Evolutionary conservation across 2,329 filamentous ascomycete species (phyloP), one percentile per base, ranked within the genome.

Genomic region (Ophiostoma piceae): DNA sequence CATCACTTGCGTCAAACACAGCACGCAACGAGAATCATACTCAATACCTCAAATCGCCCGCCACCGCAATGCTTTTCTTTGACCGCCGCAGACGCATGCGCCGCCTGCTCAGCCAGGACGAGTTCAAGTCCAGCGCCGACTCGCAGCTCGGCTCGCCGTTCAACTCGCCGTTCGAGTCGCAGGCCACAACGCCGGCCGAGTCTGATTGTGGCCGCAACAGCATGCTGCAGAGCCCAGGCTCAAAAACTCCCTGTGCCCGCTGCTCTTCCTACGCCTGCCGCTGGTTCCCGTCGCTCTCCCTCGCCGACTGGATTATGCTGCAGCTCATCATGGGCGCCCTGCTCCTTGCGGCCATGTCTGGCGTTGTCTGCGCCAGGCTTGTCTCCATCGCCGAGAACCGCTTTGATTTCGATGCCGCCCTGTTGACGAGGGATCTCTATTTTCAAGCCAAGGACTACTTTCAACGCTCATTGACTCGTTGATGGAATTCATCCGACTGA

Each of bases 251-350:
- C 51, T 57, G 51, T n/a, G 3, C 16, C 11, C 51, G 51, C 51
- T 57, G 51, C 51, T 57, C 51, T 3, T 57, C 51, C 4, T 57
- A 57, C 22, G 51, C 51, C n/a, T 57, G 51, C 51, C 22, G 51
- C 51, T 57, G 22, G 51, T 57, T 57, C 22, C 51, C 51, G 7
- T 22, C 51, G 51, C 51, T 57, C 22, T 26, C 51, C 8, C 51
- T 57, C 8, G 51, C 51, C 51, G 51, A 57, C 51, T 57, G 51
- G 51, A 11, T 57, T 22, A 6, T 57, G n/a, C 51, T 57, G 8
- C 51, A 57, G 51, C 51, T 57, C 51, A 26, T 57, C n/a, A 22
- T 57, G n/a, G n/a, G 51, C 12, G 51, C 51, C n/a, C 22, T 57
- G n/a, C 51, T 57, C n/a, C 8, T 57, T 57, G 9, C 22, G 12